phyloP scores from a whole-genome alignment of 2,329 filamentous ascomycete species.

The Ascochyta clinopodiicola region DNA sequence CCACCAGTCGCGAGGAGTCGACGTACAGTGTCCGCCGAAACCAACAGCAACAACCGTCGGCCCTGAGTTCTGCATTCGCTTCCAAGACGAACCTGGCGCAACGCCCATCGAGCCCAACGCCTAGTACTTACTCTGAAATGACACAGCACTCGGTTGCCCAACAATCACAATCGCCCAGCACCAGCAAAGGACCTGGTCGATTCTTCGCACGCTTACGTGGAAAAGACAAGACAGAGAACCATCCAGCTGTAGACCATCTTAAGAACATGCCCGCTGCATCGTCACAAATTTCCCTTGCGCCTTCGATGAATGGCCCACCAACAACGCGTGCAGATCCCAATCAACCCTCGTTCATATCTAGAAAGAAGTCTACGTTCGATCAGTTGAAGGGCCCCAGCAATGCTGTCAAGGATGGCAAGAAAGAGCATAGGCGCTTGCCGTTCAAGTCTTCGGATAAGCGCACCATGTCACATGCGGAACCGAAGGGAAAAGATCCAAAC shows the following conservation, averaged over 20 bases:
- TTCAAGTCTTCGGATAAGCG: conserved; percentile 55
- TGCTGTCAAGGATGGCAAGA: conserved; percentile 32
- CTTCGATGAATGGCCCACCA: conserved; percentile 39
- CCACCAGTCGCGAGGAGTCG: conserved; percentile 77
- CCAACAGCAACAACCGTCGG: conserved; percentile 57
- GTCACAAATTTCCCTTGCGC: conserved; percentile 51
- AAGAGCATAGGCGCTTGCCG: conserved; percentile 55
- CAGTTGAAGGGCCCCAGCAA: conserved; percentile 30
- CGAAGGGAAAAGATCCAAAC: conserved; percentile 53
- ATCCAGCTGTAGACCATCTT: conserved; percentile 44
- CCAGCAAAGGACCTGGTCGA: conserved; percentile 56
- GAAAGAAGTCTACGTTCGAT: conserved; percentile 33
- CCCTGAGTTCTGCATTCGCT: conserved; percentile 57
- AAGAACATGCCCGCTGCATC: conserved; percentile 46
- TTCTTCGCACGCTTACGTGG: conserved; percentile 62
- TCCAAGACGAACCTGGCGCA: conserved; percentile 59
- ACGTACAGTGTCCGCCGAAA: conserved; percentile 54
- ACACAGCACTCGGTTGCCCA: conserved; percentile 56
- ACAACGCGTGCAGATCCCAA: conserved; percentile 37
- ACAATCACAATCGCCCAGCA: conserved; percentile 65
- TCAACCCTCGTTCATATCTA: conserved; percentile 32
- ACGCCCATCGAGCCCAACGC: conserved; percentile 81
- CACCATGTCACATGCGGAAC: conserved; percentile 27
- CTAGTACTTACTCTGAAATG: conserved; percentile 71
- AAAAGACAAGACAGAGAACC: conserved; percentile 56